phyloP scores from a whole-genome alignment of 495 filamentous ascomycete genomes.

The Xylaria intraflava region DNA sequence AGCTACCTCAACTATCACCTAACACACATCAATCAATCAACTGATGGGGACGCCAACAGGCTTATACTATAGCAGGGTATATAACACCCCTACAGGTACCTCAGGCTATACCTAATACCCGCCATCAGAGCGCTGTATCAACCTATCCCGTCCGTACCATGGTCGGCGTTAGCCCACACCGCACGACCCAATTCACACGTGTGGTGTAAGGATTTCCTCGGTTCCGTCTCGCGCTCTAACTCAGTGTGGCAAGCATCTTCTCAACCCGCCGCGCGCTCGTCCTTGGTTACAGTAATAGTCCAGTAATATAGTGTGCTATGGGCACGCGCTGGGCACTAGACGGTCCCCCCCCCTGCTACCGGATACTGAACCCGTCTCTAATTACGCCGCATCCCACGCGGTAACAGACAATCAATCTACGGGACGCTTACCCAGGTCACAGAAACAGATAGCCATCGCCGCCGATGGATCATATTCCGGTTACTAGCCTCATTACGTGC shows the following conservation, averaged over 20 bases:
- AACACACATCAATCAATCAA: too few relatives aligned
- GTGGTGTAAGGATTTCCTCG: neutral
- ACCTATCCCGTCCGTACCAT: too few relatives aligned
- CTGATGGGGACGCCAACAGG: too few relatives aligned
- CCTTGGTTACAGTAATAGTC: constrained; percentile 7
- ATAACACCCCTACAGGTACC: too few relatives aligned
- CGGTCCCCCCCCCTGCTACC: neutral
- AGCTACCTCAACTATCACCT: too few relatives aligned
- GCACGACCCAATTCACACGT: neutral
- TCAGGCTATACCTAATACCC: too few relatives aligned
- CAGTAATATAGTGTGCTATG: too few relatives aligned
- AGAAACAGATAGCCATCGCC: neutral
- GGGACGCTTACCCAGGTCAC: neutral
- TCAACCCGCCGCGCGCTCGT: neutral
- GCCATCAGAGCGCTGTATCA: too few relatives aligned
- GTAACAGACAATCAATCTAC: neutral
- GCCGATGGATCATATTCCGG: neutral
- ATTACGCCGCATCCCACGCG: constrained; percentile 11
- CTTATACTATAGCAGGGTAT: too few relatives aligned
- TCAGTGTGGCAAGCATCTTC: neutral
- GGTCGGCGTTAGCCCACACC: too few relatives aligned
- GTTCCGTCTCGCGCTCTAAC: neutral
- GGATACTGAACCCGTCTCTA: constrained; percentile 5
- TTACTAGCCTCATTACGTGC: neutral
- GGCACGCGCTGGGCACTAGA: too few relatives aligned